phyloP scores from a whole-genome alignment of 73 alveolate species.

The Breviolum minutum region DNA sequence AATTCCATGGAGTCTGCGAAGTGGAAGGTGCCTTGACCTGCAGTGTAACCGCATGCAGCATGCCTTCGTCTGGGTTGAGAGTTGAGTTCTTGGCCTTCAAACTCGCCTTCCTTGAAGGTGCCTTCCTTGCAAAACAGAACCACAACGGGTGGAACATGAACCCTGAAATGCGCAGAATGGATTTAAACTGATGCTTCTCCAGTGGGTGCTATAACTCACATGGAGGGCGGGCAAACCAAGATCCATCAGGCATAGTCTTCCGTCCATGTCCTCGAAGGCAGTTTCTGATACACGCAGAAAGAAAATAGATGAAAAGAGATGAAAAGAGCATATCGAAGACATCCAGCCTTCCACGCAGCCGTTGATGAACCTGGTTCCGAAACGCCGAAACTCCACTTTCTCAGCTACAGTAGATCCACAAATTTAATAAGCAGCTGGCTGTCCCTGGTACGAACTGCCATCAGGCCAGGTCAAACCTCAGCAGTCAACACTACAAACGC shows the following conservation, averaged over 20 bases:
- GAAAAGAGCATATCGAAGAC: not conserved
- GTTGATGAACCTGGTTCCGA: conserved; percentile 15
- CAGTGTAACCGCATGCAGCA: not conserved
- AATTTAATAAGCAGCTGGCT: conserved; percentile 18
- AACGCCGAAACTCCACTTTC: not conserved
- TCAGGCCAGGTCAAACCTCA: conserved; percentile 81
- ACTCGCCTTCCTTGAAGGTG: conserved; percentile 60
- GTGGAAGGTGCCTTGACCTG: conserved; percentile 75
- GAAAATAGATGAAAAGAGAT: not conserved
- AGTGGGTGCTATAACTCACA: too few relatives aligned
- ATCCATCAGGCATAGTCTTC: conserved; percentile 59
- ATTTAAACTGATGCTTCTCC: too few relatives aligned
- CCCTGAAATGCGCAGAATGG: too few relatives aligned
- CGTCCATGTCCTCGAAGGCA: conserved; percentile 38
- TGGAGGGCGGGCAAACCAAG: conserved; percentile 47
- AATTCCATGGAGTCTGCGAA: conserved; percentile 58
- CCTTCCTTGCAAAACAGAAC: conserved; percentile 30
- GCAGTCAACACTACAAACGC: not conserved
- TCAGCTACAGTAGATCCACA: not conserved
- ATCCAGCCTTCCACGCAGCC: conserved; percentile 72
- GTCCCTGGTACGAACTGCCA: conserved; percentile 72
- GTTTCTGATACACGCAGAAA: not conserved
- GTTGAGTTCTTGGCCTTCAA: conserved; percentile 23
- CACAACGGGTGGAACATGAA: not conserved
- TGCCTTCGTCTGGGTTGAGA: not conserved